These are phyloP conservation scores for Ophiostoma quercus DNA, from an alignment of 2,329 filamentous ascomycete genomes.

Conservation along the genomic window DNA sequence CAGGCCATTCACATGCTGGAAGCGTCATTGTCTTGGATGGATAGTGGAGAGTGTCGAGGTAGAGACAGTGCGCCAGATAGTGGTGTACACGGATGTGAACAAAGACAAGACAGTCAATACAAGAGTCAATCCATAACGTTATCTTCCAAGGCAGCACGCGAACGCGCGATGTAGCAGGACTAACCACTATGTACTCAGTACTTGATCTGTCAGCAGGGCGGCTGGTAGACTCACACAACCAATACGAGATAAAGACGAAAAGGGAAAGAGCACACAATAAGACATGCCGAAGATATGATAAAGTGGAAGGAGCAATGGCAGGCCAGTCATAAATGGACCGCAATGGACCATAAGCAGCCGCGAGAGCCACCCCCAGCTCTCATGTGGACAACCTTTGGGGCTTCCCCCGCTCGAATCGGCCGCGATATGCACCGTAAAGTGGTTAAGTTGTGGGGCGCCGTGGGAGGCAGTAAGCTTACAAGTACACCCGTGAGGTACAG, in stretches of 20 bases:
- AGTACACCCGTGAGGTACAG: background rate
- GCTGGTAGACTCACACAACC: background rate
- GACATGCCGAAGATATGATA: conserved; percentile 13
- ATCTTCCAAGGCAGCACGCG: conserved; percentile 14
- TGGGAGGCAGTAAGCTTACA: conserved; percentile 1
- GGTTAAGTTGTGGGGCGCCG: conserved; percentile 13
- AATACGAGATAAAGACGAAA: conserved; percentile 8
- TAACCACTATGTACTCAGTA: background rate
- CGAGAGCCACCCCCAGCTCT: conserved; percentile 16
- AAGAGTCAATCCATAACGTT: background rate
- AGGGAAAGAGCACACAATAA: conserved; percentile 8
- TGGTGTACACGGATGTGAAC: background rate
- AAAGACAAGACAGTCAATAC: background rate
- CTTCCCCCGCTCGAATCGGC: conserved; percentile 17
- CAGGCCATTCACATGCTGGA: background rate
- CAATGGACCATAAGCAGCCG: background rate
- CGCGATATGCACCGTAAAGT: conserved; percentile 18
- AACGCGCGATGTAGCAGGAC: background rate
- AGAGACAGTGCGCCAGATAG: background rate
- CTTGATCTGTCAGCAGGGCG: conserved; percentile 9
- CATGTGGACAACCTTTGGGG: conserved; percentile 18
- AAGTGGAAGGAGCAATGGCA: conserved; percentile 8
- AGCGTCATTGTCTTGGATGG: conserved; percentile 8
- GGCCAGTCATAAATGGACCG: conserved; percentile 9
- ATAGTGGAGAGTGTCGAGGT: background rate